phyloP scores from a whole-genome alignment of 257 asterid genomes.

The Solanum tarapatanum region DNA sequence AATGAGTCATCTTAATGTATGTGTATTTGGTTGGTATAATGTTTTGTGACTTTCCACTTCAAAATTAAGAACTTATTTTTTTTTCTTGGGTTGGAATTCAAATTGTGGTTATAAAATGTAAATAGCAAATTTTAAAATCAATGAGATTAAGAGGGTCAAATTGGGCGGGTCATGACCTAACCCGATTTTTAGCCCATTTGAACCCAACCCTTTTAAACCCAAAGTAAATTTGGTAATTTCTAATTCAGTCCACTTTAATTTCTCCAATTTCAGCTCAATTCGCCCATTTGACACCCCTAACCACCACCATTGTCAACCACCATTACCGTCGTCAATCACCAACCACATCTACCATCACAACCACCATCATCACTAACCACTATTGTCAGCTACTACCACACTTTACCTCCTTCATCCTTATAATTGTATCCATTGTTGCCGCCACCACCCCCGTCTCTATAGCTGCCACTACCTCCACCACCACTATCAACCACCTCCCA shows the following conservation, averaged over 20 bases:
- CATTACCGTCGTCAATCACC: background rate
- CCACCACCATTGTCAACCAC: background rate
- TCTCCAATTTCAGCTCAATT: background rate
- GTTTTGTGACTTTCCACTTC: background rate
- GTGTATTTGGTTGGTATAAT: background rate
- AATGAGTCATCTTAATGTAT: background rate
- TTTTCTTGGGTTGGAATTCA: background rate
- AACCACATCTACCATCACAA: background rate
- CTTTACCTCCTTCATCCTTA: background rate
- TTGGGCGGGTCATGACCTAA: background rate
- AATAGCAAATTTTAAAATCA: background rate
- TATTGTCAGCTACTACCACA: background rate
- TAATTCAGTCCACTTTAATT: background rate
- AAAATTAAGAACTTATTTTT: background rate
- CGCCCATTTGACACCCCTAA: background rate
- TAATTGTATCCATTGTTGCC: background rate
- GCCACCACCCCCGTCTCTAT: background rate
- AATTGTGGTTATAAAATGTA: background rate
- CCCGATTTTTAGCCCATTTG: background rate
- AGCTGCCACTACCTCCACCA: background rate
- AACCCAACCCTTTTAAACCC: background rate
- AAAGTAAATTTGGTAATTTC: background rate
- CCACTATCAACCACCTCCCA: background rate
- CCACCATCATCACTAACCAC: background rate
- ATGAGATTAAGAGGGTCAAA: background rate